Evolutionary conservation across 2,329 filamentous ascomycete genomes (phyloP).

Genomic region (Aspergillus japonicus): DNA sequence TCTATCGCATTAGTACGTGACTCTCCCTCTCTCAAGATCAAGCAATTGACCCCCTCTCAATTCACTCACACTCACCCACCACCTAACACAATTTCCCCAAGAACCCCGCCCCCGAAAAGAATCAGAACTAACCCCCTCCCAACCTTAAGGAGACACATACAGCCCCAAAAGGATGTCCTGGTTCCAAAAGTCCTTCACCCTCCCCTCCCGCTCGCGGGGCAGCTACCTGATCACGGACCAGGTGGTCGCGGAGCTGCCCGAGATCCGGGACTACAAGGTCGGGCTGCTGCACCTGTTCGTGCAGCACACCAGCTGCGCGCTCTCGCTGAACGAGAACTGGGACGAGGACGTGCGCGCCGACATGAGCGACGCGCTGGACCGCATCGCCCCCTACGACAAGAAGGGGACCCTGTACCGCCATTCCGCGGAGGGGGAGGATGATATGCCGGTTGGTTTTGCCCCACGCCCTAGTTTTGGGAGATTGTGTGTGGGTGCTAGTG

Average conservation of each 20-base stretch:
- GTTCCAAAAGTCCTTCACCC: conserved; percentile 80
- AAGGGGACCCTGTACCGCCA: conserved; percentile 80
- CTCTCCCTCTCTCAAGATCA: too few species aligned
- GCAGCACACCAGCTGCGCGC: conserved; percentile 89
- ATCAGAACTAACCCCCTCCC: neutral
- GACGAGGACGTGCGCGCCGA: conserved; percentile 83
- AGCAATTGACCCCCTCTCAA: too few species aligned
- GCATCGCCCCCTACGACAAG: conserved; percentile 79
- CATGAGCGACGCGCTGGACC: conserved; percentile 91
- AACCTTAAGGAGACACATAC: too few species aligned
- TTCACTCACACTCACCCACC: too few species aligned
- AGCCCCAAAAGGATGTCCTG: too few species aligned
- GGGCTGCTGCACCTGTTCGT: conserved; percentile 87
- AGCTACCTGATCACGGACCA: conserved; percentile 86
- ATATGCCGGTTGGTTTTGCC: conserved; percentile 74
- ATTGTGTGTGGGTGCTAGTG: neutral
- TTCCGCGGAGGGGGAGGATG: conserved; percentile 80
- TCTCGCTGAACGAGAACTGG: conserved; percentile 91
- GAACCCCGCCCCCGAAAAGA: conserved; percentile 3
- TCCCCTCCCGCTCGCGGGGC: conserved; percentile 74
- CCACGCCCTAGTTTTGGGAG: conserved; percentile 2
- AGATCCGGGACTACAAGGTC: conserved; percentile 79
- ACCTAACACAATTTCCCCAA: neutral
- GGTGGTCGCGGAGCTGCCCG: conserved; percentile 69
- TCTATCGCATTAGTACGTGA: too few species aligned